phyloP scores from a whole-genome alignment of 2,329 filamentous ascomycete species.

The Diaporthe citri region DNA sequence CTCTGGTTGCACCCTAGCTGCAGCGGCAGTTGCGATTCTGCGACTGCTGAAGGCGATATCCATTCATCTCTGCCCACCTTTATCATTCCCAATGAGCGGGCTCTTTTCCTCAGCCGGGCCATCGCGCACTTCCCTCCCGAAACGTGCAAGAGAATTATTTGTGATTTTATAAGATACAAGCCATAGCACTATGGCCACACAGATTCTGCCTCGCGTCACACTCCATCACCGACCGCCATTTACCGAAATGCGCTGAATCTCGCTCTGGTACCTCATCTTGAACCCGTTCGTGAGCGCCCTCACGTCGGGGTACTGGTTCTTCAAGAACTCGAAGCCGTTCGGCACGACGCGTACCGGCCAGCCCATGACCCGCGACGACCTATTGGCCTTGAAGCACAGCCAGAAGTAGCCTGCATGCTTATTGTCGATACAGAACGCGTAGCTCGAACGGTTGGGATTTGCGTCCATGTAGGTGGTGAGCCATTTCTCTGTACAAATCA shows the following conservation, averaged over 20 bases:
- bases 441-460: conserved; percentile 92
- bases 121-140: not conserved
- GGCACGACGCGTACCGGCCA: conserved; percentile 94
- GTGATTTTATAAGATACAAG: conserved; percentile 30
- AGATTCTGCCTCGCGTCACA: not conserved
- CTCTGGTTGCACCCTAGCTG: not conserved
- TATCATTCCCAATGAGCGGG: not conserved
- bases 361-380: conserved; percentile 77
- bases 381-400: conserved; percentile 95
- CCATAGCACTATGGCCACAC: not conserved
- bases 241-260: conserved; percentile 71
- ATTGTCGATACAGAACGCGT: conserved; percentile 94
- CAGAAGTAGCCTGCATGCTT: conserved; percentile 95
- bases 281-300: conserved; percentile 95
- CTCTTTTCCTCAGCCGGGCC: not conserved
- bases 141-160: conserved; percentile 7
- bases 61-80: conserved; percentile 2
- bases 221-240: conserved; percentile 41
- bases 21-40: not conserved
- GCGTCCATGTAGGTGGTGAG: conserved; percentile 95
- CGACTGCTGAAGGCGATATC: not conserved
- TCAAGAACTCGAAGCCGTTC: conserved; percentile 91
- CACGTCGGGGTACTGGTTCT: conserved; percentile 94
- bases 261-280: conserved; percentile 81
- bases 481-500: conserved; percentile 80